Base-by-base conservation (phyloP, 441 rosid genomes). In the Brassica balearica region DNA sequence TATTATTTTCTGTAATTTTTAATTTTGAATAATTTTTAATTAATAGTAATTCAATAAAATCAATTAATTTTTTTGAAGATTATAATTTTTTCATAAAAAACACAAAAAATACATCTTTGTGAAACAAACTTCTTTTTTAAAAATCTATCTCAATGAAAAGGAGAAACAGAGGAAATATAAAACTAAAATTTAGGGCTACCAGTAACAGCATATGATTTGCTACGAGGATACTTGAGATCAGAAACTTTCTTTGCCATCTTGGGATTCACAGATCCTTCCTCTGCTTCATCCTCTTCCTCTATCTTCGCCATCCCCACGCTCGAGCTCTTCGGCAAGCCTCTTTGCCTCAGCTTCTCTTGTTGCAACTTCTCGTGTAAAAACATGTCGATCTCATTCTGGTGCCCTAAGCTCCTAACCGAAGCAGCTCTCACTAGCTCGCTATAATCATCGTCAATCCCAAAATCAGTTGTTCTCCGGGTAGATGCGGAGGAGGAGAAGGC, bases 261-360 rank as follows among this genome's bases (percentile, higher is more conserved):
- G 68, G 22, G 79, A 63, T 76, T 87, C 88, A 71, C 66, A 73
- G 58, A 87, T 69, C 74, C 77, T 83, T 80, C 83, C 14, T 75
- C 83, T 58, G 56, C 8, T 43, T 80, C 83, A 43, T 75, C 83
- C 0, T 92, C 97, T 78, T 92, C 98, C 19, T 91, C 97, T 66
- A 94, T 94, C 73, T 81, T 85, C 25, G 92, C 96, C 96, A 91
- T 89, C 58, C 85, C 96, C 1, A 87, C 91, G 63, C 93, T 91
- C 46, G 83, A 72, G 75, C 98, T 94, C 81, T 92, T 89, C 0
- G 89, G 92, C 81, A 92, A 63, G 12, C 76, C 63, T 75, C 76
- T 61, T 43, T 68, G 68, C 67, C 25, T 56, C 68, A 11, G 68
- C 69, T 53, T 58, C 19, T 74, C 75, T 7, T 8, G 87, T 65